phyloP scores from a whole-genome alignment of 2,329 filamentous ascomycete genomes.

The Aspergillus fumigatiaffinis region DNA sequence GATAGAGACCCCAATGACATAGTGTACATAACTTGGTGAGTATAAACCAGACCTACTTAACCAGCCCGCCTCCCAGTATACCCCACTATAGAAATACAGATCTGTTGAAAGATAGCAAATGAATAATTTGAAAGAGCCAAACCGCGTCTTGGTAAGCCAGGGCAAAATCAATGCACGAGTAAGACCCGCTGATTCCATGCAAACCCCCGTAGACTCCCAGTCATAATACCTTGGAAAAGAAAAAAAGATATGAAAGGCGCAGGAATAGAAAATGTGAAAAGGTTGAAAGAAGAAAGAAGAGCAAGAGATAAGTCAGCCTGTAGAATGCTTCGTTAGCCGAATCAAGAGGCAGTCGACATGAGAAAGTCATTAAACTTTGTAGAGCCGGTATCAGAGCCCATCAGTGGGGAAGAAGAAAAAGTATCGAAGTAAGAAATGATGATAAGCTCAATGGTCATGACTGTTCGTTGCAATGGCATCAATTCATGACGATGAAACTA shows the following conservation, averaged over 20 bases:
- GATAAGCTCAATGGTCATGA: constrained; percentile 29
- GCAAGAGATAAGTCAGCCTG: background rate
- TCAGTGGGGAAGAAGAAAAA: background rate
- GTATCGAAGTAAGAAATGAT: constrained; percentile 4
- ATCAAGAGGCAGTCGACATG: constrained; percentile 1
- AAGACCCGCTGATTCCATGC: background rate
- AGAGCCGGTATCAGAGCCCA: background rate
- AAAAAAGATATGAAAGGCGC: background rate
- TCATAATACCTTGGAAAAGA: background rate
- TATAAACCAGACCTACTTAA: background rate
- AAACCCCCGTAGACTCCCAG: background rate
- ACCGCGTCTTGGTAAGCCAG: background rate
- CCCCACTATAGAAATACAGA: background rate
- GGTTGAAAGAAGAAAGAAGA: background rate
- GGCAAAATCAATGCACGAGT: background rate
- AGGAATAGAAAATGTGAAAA: background rate
- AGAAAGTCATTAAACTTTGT: background rate
- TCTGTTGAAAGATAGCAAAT: background rate
- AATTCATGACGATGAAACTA: constrained; percentile 28
- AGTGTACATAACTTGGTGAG: background rate
- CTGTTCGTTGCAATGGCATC: constrained; percentile 38
- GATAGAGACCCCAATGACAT: background rate
- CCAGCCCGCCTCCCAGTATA: background rate
- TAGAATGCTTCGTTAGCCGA: background rate
- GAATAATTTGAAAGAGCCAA: background rate